Evolutionary conservation across 805 yeast species (phyloP).

Genomic region (Metschnikowia similis): DNA sequence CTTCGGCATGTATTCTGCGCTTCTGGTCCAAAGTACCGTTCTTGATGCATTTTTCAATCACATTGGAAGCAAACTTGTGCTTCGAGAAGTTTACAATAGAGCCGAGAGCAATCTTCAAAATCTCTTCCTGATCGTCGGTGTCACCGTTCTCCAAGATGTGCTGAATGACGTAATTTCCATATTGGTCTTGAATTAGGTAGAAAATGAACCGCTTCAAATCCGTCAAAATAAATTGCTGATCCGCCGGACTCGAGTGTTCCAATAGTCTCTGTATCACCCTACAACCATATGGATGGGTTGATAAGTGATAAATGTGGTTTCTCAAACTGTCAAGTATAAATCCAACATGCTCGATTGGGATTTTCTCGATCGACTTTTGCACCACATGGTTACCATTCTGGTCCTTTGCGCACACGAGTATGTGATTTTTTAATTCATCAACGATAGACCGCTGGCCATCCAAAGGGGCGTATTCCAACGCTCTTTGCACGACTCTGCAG

Average conservation of each 20-base stretch:
- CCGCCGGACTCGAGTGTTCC: conserved; percentile 66
- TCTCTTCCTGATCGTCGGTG: conserved; percentile 52
- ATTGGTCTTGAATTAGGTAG: conserved; percentile 87
- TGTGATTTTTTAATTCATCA: conserved; percentile 67
- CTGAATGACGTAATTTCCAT: conserved; percentile 96
- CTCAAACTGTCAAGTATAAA: conserved; percentile 71
- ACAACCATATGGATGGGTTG: conserved; percentile 97
- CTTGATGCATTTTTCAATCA: conserved; percentile 88
- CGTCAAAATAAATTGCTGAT: conserved; percentile 61
- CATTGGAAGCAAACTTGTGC: conserved; percentile 97
- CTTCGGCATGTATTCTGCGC: conserved; percentile 57
- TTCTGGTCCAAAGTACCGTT: conserved; percentile 66
- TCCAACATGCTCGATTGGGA: conserved; percentile 65
- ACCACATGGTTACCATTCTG: conserved; percentile 98
- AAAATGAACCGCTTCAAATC: conserved; percentile 72
- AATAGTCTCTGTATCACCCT: conserved; percentile 90
- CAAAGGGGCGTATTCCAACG: conserved; percentile 66
- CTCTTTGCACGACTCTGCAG: conserved; percentile 94
- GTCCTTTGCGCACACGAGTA: conserved; percentile 61
- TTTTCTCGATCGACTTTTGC: conserved; percentile 86
- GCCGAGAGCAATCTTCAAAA: conserved; percentile 65
- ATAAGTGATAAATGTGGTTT: conserved; percentile 72
- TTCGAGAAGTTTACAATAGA: conserved; percentile 80
- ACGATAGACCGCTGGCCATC: conserved; percentile 66
- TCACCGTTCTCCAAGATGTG: conserved; percentile 86